Conservation (phyloP, 1,284 basidiomycete species). For the Singerocomus inundabilis region DNA sequence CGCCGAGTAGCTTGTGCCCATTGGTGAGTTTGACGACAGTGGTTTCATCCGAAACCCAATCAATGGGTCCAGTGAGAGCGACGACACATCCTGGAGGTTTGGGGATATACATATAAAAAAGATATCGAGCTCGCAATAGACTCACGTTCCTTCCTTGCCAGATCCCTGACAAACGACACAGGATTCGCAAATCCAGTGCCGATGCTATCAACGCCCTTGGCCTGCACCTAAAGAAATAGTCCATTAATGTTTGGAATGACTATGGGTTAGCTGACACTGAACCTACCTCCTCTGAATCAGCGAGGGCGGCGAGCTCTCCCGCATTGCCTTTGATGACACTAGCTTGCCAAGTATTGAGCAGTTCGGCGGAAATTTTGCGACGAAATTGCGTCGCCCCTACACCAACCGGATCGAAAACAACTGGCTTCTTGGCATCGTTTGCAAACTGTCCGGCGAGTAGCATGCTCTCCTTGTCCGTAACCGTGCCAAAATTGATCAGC, state of each 20-base stretch:
- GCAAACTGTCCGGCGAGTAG: conserved; percentile 71
- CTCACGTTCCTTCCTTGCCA: conserved; percentile 80
- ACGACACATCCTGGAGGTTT: conserved; percentile 69
- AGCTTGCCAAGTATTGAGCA: conserved; percentile 85
- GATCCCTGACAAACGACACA: conserved; percentile 59
- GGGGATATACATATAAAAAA: not conserved
- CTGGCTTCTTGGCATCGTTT: conserved; percentile 73
- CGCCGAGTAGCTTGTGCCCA: conserved; percentile 73
- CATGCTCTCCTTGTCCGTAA: conserved; percentile 75
- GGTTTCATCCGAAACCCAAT: conserved; percentile 86
- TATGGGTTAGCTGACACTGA: not conserved
- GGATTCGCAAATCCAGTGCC: conserved; percentile 80
- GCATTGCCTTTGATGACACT: conserved; percentile 96
- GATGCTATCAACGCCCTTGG: conserved; percentile 88
- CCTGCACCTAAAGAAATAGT: conserved; percentile 46
- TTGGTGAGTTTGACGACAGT: conserved; percentile 71
- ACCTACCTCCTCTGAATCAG: conserved; percentile 69
- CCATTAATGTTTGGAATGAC: not conserved
- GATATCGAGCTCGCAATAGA: conserved; percentile 1
- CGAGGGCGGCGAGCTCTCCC: conserved; percentile 82
- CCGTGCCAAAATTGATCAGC: conserved; percentile 90
- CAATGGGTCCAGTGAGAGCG: conserved; percentile 78
- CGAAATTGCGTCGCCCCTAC: conserved; percentile 83
- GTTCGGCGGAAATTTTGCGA: conserved; percentile 59
- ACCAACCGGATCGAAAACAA: conserved; percentile 94